phyloP scores from a whole-genome alignment of 2,329 filamentous ascomycete genomes.

The Cryphonectria nitschkei region DNA sequence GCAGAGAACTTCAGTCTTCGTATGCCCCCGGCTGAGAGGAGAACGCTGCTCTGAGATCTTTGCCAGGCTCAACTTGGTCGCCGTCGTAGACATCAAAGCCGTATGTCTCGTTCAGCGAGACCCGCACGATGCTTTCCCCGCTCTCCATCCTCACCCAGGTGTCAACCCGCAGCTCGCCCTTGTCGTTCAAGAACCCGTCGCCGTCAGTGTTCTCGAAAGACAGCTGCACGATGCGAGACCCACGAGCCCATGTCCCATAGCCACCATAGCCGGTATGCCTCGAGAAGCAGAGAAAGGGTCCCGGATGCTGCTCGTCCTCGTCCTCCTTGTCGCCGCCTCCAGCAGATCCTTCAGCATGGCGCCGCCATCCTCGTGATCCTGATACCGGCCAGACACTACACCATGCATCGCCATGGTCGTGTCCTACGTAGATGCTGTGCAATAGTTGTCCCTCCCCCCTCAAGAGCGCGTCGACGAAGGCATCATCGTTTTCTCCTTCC shows the following conservation, averaged over 20 bases:
- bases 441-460: slow-evolving; percentile 46
- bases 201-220: slow-evolving; percentile 21
- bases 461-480: slow-evolving; percentile 56
- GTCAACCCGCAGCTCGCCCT: slow-evolving; percentile 17
- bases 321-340: slow-evolving; percentile 28
- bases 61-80: neutral
- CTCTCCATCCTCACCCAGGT: slow-evolving; percentile 31
- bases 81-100: slow-evolving; percentile 23
- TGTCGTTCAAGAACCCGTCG: slow-evolving; percentile 10
- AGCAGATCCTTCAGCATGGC: neutral
- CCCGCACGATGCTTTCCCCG: slow-evolving; percentile 19
- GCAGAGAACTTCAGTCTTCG: neutral
- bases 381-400: slow-evolving; percentile 39
- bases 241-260: slow-evolving; percentile 28
- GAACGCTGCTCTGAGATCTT: neutral
- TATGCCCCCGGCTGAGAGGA: neutral
- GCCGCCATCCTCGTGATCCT: neutral
- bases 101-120: slow-evolving; percentile 30
- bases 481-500: slow-evolving; percentile 44
- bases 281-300: slow-evolving; percentile 50
- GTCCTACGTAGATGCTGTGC: slow-evolving; percentile 56
- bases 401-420: slow-evolving; percentile 59
- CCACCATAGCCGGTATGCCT: slow-evolving; percentile 29
- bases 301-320: slow-evolving; percentile 35
- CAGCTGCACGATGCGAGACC: slow-evolving; percentile 30